Evolutionary conservation across 805 yeast species (phyloP), one percentile per base, ranked within the genome.

Genomic region (Wickerhamiella bombiphila): DNA sequence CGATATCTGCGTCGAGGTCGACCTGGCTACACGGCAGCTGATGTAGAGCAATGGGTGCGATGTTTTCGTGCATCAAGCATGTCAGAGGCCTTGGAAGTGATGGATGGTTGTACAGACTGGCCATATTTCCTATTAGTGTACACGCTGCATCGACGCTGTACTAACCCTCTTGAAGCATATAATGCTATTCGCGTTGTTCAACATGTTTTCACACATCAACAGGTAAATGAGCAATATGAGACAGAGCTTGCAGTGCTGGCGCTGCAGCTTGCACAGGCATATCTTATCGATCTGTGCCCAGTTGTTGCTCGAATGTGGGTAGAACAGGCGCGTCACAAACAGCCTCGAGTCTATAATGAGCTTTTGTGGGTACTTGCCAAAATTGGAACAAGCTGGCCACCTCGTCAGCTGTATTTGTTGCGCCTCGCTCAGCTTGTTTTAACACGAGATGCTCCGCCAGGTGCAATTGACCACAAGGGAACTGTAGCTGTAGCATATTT

Each of bases 331-430:
- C 36, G 22, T 4, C 16, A 32, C 14, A 34, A 32, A 22, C 33
- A 33, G 1, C 26, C 42, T 2, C 35, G 32, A 4, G 41, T 38
- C 2, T 34, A 38, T 40, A 56, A 55, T 36, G 55, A 54, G 34
- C 32, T 53, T 13, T 29, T 56, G 21, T 54, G 59, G 59, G 36
- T 38, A n/a, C 21, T 55, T 6, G 43, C 52, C 11, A 38, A 43
- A 18, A 50, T 49, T 30, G 58, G 58, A 13, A 46, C 45, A n/a
- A 24, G 16, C 11, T 48, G 55, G 53, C 35, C 44, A 16, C 22
- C 17, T 3, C 34, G 35, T 2, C 52, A 50, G 14, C 35, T 44
- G 4, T 36, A 41, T 13, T 34, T 42, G 13, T 41, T 54, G 7
- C 32, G 43, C 4, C 47, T 48, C 16, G 57, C 57, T 2, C 55